Evolutionary conservation across 2,329 filamentous ascomycete species (phyloP), one percentile per base, ranked within the genome.

Genomic region (Ceratocystis ficicola): DNA sequence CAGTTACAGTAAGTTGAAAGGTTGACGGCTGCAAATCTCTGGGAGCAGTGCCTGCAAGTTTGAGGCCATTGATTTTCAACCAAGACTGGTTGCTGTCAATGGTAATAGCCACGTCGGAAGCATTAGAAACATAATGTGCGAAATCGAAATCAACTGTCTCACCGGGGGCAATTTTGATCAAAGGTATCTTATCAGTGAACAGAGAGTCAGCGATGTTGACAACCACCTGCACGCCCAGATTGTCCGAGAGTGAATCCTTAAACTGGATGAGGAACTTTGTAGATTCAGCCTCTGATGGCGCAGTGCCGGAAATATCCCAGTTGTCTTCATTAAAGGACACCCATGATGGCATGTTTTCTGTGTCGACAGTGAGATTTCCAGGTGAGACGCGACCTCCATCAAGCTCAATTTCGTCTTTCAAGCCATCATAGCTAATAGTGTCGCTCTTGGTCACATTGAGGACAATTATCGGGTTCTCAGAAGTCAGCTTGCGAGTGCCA

Each of bases 401-500:
- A 10, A 90, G 72, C 55, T 77, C 79, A 55, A 91, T 76, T 5
- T 75, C 76, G 1, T 76, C 72, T 7, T 73, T 72, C 15, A 90
- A 76, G 1, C 76, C 77, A 0, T 76, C 75, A 69, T 85, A 88
- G 5, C 73, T 74, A 22, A 90, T 72, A 0, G 74, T 72, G 28
- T 52, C 20, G 1, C 83, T 84, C 46, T 74, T 74, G 0, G 79
- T 85, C 3, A 84, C 79, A 66, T 85, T 85, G 55, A 88, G 73
- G 2, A 75, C 73, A 64, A 89, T 76, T 7, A 78, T 72, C 5
- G 81, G 79, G 8, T 84, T 78, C 1, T 81, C 80, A 68, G 88
- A 87, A 1, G 81, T 81, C 50, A 95, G 77, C 69, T 86, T 81
- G 73, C 91, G 88, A 64, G 79, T 82, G 59, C 86, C 86, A 22